Percentiles rank a stretch among this genome's conserved stretches.
phyloP scores from a whole-genome alignment of 1,139 yeast species.

The Magnusiomyces magnusii region DNA sequence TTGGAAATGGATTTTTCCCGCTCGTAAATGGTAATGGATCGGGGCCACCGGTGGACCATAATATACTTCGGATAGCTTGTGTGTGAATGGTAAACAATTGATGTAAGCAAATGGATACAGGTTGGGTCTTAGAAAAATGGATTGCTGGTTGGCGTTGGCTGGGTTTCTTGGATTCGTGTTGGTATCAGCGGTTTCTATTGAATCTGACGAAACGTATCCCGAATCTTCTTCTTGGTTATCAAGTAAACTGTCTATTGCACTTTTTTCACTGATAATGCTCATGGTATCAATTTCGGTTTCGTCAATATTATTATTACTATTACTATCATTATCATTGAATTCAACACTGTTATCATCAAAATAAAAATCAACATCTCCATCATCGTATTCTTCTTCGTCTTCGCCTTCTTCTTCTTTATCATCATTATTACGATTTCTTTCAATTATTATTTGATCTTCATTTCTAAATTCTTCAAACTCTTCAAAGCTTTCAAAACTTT shows the following conservation, averaged over 20 bases:
- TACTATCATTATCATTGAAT: no score
- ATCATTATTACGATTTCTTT: background rate
- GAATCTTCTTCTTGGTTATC: background rate
- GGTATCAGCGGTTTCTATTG: background rate
- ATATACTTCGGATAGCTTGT: background rate
- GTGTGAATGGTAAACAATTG: background rate
- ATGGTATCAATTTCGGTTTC: no score
- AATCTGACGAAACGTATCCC: background rate
- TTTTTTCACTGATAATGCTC: background rate
- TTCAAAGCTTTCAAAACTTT: no score
- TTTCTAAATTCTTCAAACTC: background rate
- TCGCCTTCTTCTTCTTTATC: background rate
- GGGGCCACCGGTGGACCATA: conserved; percentile 2
- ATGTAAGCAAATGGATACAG: background rate
- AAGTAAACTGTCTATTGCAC: background rate
- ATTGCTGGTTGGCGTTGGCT: background rate
- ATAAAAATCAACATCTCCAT: background rate
- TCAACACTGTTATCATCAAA: background rate
- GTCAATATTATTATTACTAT: no score
- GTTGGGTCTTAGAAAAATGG: background rate
- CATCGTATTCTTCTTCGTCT: background rate
- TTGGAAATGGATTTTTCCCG: conserved; percentile 5
- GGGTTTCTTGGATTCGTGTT: background rate
- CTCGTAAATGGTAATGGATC: conserved; percentile 1
- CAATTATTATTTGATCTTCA: background rate